Base-by-base conservation (phyloP, 805 yeast genomes). In the Starmerella bombi region DNA sequence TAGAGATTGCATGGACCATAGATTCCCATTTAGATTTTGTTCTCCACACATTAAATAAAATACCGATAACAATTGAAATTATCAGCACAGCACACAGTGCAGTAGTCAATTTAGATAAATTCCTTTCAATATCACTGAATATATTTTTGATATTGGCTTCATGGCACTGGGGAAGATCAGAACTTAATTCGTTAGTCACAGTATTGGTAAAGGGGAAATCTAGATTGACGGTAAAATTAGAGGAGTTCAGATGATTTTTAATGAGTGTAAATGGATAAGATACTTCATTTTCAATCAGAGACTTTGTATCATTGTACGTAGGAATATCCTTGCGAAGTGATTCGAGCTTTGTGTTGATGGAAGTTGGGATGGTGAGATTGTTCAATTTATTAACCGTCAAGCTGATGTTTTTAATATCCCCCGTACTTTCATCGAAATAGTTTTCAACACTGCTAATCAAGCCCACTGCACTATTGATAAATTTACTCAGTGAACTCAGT, bases 291-390 rank as follows among this genome's bases (percentile, higher is more conserved):
- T 72, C 66, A 0, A 91, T 75, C 17, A 69, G 67, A 43, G 75
- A 71, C 52, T 75, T 70, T 3, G 83, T 76, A 6, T 69, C 66
- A 2, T 70, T 72, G 56, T 83, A 83, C 45, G 73, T 70, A 0
- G 93, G 93, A 0, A 80, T 60, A 2, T 71, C 63, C 0, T 61
- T 59, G 17, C 70, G 61, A 32, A 85, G 58, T 0, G 53, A 47
- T 3, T 71, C 70, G 15, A 91, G 63, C 22, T 75, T 71, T 1
- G 57, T 56, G 48, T 81, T 71, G 32, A 86, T 75, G 0, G 75
- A 60, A 0, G 72, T 52, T 1, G 95, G 83, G 10, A 91, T 80
- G 14, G 70, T 55, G 42, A 88, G 57, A 44, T 77, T 61, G 46
- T 69, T 60, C 49, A 88, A 59, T 0, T 72, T 60, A 8, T 59